Base-by-base conservation (phyloP, 228 moss, liverwort and hornwort species). In the Sphagnum magellanicum region DNA sequence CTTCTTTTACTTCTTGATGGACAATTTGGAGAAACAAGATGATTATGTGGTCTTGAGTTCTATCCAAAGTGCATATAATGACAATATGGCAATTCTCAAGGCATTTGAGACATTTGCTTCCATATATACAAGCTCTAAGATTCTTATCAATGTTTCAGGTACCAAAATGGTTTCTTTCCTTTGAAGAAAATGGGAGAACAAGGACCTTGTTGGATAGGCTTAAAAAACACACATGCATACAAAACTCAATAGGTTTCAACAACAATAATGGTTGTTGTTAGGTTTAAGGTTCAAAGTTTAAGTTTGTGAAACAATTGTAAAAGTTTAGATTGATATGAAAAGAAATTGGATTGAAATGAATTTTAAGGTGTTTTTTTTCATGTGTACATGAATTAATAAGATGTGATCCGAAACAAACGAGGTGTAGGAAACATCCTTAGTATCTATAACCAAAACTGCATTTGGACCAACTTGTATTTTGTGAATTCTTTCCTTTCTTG, bases 351-450 rank as follows among this genome's bases (percentile, higher is more conserved):
- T n/a, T 63, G 63, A 63, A 63, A 16, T 9, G 63, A 12, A 5
- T 5, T 13, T 59, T 16, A 12, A 13, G 1, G 66, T 49, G 6
- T 14, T 53, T 32, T 32, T 50, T 67, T n/a, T 48, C 12, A 6
- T 51, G 8, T 67, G 5, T 11, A 15, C 15, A 17, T 5, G 51
- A 75, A 48, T 6, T 32, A 58, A 60, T n/a, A 6, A 72, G 66
- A 65, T 47, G 53, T 6, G n/a, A 10, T 57, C 63, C 63, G 67
- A 49, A 6, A 75, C 77, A 51, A 67, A 67, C 71, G 74, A 17
- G 32, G 16, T 82, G 86, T 83, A 90, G 90, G 93, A 71, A 93
- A 93, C 72, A 87, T 93, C 65, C 88, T 88, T 66, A 93, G 90
- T 72, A 71, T 93, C 67, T 90, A 88, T 71, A 90, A 83, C 57